Base-by-base conservation (phyloP, 78 protist genomes). In the Goniomonas avonlea region DNA sequence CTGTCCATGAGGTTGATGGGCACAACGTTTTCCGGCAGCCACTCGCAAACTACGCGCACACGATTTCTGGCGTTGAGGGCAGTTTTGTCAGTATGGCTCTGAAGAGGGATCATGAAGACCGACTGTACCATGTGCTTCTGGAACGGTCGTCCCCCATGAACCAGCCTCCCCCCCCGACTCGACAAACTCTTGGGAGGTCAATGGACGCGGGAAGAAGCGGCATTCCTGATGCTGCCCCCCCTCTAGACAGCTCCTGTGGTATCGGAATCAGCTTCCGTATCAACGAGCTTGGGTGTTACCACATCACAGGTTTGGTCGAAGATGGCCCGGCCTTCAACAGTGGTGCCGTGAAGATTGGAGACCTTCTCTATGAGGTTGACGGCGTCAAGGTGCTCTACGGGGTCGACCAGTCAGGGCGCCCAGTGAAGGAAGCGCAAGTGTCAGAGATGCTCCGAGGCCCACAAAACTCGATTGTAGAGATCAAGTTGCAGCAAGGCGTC, bases 401-500 rank as follows among this genome's bases (percentile, higher is more conserved):
- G 2, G 37, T 63, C 45, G 71, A 43, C 3, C 71, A 39, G 27
- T 37, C 32, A 20, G 71, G 71, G 11, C 38, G 71, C 47, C 5
- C 71, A 7, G 37, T 63, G 43, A 11, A 17, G 47, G 18, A 32
- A 11, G 7, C 37, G 17, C 47, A 63, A 37, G 37, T 63, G 3
- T 8, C 71, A 11, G 71, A 63, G 43, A 63, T 63, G 71, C 45
- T 63, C 20, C 71, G 71, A 11, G 71, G 71, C 3, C 71, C 71
- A n/a, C n/a, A n/a, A n/a, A n/a, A n/a, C n/a, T n/a, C n/a, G n/a
- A n/a, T n/a, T n/a, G n/a, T n/a, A n/a, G n/a, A n/a, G n/a, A n/a
- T n/a, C n/a, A n/a, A n/a, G n/a, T n/a, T n/a, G n/a, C n/a, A n/a
- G n/a, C n/a, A n/a, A n/a, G n/a, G n/a, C n/a, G n/a, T n/a, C n/a